Evolutionary conservation across 2,329 filamentous ascomycete species (phyloP).

Genomic region (Microascus cirrosus): DNA sequence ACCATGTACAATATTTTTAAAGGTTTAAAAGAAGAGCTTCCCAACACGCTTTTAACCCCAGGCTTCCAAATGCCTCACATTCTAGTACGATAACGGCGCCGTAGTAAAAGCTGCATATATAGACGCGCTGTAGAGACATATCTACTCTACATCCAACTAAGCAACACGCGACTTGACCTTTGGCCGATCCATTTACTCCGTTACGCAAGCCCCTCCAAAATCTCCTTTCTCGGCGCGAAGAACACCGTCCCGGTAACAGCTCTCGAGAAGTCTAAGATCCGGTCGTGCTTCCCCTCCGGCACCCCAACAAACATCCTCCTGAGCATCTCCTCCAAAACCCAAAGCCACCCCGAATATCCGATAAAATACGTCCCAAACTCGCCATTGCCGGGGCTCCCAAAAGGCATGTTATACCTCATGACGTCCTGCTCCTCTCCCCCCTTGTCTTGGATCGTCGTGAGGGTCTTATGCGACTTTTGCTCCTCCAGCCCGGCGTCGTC

Average conservation of each 20-base stretch:
- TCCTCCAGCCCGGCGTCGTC: conserved; percentile 31
- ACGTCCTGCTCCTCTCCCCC: conserved; percentile 39
- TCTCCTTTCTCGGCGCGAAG: conserved; percentile 28
- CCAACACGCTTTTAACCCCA: too few relatives aligned
- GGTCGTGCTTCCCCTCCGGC: conserved; percentile 42
- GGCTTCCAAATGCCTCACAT: too few relatives aligned
- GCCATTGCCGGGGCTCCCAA: conserved; percentile 36
- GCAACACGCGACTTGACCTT: too few relatives aligned
- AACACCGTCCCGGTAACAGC: conserved; percentile 41
- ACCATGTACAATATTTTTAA: too few relatives aligned
- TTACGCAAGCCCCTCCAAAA: too few relatives aligned
- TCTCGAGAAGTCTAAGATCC: conserved; percentile 41
- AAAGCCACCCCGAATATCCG: conserved; percentile 38
- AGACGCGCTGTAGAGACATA: too few relatives aligned
- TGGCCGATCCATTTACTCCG: too few relatives aligned
- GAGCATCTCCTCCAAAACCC: conserved; percentile 48
- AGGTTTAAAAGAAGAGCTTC: too few relatives aligned
- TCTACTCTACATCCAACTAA: too few relatives aligned
- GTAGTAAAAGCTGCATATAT: too few relatives aligned
- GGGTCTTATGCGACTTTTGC: conserved; percentile 41
- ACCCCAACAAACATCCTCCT: conserved; percentile 44
- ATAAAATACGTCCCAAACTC: conserved; percentile 50
- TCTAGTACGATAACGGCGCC: too few relatives aligned
- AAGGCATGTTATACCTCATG: conserved; percentile 50
- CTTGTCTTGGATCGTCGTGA: conserved; percentile 40